Base-by-base conservation (phyloP, 148 eudicot species). In the Spergularia bocconei region DNA sequence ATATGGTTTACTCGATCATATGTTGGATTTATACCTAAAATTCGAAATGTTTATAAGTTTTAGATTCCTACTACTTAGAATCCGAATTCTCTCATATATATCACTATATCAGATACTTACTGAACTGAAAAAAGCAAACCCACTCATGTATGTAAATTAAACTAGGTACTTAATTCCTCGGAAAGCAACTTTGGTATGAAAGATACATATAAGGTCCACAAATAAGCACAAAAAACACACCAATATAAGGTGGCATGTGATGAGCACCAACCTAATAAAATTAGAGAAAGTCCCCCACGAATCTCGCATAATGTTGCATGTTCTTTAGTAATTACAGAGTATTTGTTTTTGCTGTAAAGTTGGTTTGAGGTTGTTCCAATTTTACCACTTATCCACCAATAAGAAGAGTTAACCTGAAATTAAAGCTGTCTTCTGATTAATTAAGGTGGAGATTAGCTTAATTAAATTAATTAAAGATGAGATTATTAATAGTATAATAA, bases 341-440 rank as follows among this genome's bases (percentile, higher is more conserved):
- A 13, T 66, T 73, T 60, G 21, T 13, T 23, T 23, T 23, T 36
- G 81, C 56, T 79, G 81, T 69, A 79, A 79, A 79, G 81, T 67
- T 33, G 44, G 53, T 73, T 67, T 73, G 69, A 79, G 73, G 70
- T 78, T 72, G 72, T 73, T 65, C 77, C 81, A 67, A 73, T 50
- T 67, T 79, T 79, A 73, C 51, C 36, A 55, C 67, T 73, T 67
- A 79, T 38, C 73, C 19, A 57, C 81, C 78, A 79, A 79, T 79
- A 33, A 36, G 11, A 51, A 19, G 54, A 6, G 52, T 33, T 73
- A 50, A 36, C 71, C 36, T 53, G 12, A 60, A 48, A 68, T 23
- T 48, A 68, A 67, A 67, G 68, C 58, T 48, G 60, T 16, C 62
- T 62, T 78, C 4, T 44, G 5, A 44, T 6, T 44, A 44, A 44